Evolutionary conservation across 331 rosid genomes (phyloP), one percentile per base, ranked within the genome.

Genomic region (Rhamnella rubrinervis): DNA sequence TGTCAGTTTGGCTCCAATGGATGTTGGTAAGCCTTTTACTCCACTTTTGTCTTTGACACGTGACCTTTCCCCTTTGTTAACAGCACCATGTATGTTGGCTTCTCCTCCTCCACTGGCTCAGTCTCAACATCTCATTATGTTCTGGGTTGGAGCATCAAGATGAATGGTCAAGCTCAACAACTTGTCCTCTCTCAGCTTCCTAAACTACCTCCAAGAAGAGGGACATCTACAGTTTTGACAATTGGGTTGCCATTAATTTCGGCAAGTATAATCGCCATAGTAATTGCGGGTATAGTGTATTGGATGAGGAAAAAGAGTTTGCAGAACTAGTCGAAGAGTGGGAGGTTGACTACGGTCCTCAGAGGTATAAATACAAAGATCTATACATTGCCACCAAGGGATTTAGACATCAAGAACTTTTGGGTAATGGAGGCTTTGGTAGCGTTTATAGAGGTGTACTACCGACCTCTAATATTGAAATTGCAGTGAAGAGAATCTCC

Each of bases 341-440:
- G 87, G 87, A 83, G 75, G 51, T 61, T 4, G 78, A 70, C 66
- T 72, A 62, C 46, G 85, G 82, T 2, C 82, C 87, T 2, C 84
- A 79, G 1, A 74, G 87, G 49, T 80, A 71, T 61, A 75, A 72
- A 57, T 83, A 70, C 49, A 58, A 70, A 59, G 85, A 83, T 35
- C 65, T 83, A 6, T 75, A 66, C 11, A 20, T 13, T 13, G 87
- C 87, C 19, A 80, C 87, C 4, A 80, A 76, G 16, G 82, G 84
- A 61, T 80, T 82, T 13, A 69, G 19, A n/a, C 77, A 82, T 1
- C 66, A 52, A 18, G 61, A 73, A 7, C 55, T 80, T 7, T 60
- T 83, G 71, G 88, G 88, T 0, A 23, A 0, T 0, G 88, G 85
- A 1, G 88, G 85, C 13, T 77, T 80, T 50, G 88, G 88, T 6